Conservation (phyloP, 2,329 filamentous ascomycete genomes). For the Ceratocystis huliohia region DNA sequence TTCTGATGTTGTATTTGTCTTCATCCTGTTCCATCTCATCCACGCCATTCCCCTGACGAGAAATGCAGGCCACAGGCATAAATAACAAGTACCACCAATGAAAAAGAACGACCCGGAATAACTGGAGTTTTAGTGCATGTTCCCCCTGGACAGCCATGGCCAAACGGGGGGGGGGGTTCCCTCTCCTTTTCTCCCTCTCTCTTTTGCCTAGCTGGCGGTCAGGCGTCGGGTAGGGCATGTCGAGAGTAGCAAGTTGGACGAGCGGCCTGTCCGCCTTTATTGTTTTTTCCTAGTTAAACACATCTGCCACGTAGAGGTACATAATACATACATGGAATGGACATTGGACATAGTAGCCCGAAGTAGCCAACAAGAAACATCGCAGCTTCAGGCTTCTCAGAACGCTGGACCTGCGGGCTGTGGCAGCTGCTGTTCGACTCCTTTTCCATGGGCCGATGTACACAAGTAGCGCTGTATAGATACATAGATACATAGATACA, state of each 20-base stretch:
- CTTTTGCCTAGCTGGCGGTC: neutral
- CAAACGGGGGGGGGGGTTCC: neutral
- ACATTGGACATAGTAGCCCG: neutral
- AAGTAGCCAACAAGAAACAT: neutral
- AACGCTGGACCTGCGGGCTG: no score
- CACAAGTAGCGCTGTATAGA: neutral
- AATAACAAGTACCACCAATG: neutral
- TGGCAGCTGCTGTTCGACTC: neutral
- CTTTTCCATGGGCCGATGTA: neutral
- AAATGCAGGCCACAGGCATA: neutral
- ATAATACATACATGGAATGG: neutral
- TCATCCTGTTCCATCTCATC: no score
- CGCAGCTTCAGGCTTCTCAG: no score
- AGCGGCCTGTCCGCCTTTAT: neutral
- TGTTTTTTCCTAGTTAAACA: no score
- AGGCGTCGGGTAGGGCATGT: no score
- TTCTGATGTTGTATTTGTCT: no score
- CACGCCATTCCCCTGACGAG: neutral
- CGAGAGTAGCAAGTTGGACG: no score
- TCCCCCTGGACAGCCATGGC: neutral
- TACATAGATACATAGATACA: neutral
- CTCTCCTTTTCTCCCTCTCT: neutral
- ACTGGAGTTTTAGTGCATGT: neutral
- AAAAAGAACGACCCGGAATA: conserved; percentile 3
- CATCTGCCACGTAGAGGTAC: neutral